Base-by-base conservation (phyloP, 495 filamentous ascomycete species). In the Aspergillus steynii region DNA sequence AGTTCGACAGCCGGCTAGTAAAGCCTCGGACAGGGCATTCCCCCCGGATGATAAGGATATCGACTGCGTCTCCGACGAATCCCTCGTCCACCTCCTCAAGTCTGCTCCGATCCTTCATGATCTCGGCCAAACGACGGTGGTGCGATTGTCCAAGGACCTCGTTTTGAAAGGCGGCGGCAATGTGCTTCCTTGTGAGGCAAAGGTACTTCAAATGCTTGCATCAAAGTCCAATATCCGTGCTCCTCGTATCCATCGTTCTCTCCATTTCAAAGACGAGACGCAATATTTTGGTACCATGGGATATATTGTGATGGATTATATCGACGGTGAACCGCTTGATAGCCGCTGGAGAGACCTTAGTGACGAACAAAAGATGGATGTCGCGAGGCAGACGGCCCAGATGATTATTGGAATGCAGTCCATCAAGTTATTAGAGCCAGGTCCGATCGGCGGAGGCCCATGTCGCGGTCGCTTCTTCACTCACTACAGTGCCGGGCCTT, bases 271-370 rank as follows among this genome's bases (percentile, higher is more conserved):
- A 37, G 61, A 67, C 50, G 65, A 68, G 4, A 66, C 62, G 4
- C 52, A 70, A 46, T 72, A 68, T 29, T 67, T 66, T 58, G 65
- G 65, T 6, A 75, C 56, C 12, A 61, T 29, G 37, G 62, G 70
- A 5, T 74, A 69, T 58, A 65, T 76, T 61, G 58, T 73, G n/a
- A 74, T 76, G 68, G 68, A 75, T 62, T 75, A 63, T 61, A 62
- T 75, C 57, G 4, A 56, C 29, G 68, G 73, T 20, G 28, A 68
- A 57, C 50, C 64, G 3, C 65, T 73, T 48, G 64, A 63, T 50
- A 61, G 65, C 29, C 64, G 68, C 54, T 76, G 68, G 73, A 51
- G 56, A 29, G 15, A 31, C 10, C 64, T 71, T 47, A 25, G 14
- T 49, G 55, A 65, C 10, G n/a, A 32, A 5, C 65, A 69, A 51